Evolutionary conservation across 164 flowering plant genomes (phyloP), one percentile per base, ranked within the genome.

Genomic region (Magnolia changhungtana): DNA sequence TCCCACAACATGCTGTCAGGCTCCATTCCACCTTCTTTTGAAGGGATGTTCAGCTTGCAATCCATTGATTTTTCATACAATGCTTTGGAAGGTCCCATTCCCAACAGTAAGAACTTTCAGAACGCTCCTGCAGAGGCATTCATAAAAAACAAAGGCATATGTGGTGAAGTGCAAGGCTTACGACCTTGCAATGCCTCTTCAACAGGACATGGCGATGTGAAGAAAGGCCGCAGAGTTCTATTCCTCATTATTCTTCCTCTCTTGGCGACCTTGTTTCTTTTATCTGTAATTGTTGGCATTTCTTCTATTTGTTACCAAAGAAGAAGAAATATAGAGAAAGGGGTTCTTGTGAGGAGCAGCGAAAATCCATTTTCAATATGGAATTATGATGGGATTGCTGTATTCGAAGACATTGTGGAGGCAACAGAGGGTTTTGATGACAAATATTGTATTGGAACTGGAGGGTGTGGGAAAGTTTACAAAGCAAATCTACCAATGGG

Each of bases 401-500:
- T 65, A 29, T 65, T 4, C 68, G 24, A 23, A 21, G 75, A 66
- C n/a, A 77, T 77, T 14, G 58, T 77, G 8, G 27, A 52, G 52
- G 79, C 76, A 2, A 72, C 79, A 37, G 75, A 77, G 55, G 76
- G 76, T 71, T 80, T 80, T 13, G 52, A 52, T 52, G 77, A 76
- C 63, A 70, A 68, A 50, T 74, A 77, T 16, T 73, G 74, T 61
- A 76, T 80, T 63, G 82, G 82, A 14, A 65, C 59, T 50, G 79
- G 82, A 31, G 82, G 82, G 50, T 74, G 67, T 68, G 82, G 82
- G 58, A 73, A 50, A 19, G 77, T 80, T 0, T 80, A 80, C 67
- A 80, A 80, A 71, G 79, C 79, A 77, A 45, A 63, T 20, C 82
- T 80, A 67, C 61, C 66, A 0, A 76, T 55, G 3, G 71, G 64